Conservation (phyloP, 1,284 basidiomycete genomes). For the Ustilago lituana region DNA sequence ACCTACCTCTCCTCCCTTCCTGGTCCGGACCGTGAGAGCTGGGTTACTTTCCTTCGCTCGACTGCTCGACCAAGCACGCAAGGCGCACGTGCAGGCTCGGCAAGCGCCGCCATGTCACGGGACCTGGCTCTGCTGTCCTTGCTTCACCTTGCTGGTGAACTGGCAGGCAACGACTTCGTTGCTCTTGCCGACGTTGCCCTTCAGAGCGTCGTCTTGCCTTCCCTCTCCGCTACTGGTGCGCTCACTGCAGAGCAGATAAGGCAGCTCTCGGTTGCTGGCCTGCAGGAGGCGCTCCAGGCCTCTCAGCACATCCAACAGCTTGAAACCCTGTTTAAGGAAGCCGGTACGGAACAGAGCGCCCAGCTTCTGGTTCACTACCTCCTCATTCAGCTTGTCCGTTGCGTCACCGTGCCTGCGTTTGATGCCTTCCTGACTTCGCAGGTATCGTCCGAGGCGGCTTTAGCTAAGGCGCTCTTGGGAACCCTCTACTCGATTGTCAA, state of each 20-base stretch:
- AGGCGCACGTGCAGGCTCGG: background rate
- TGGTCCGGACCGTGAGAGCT: conserved; percentile 6
- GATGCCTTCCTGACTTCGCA: conserved; percentile 32
- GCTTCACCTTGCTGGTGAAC: conserved; percentile 18
- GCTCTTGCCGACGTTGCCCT: conserved; percentile 17
- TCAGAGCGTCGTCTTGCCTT: conserved; percentile 16
- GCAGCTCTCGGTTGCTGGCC: conserved; percentile 6
- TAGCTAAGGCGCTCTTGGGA: conserved; percentile 21
- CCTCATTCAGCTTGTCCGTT: conserved; percentile 36
- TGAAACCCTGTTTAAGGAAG: conserved; percentile 8
- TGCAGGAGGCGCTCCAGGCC: conserved; percentile 20
- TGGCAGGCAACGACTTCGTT: conserved; percentile 13
- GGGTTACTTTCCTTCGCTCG: conserved; percentile 25
- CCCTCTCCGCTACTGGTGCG: conserved; percentile 6
- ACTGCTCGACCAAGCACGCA: conserved; percentile 4
- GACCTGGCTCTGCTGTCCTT: conserved; percentile 37
- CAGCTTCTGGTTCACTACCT: conserved; percentile 20
- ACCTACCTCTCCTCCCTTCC: conserved; percentile 6
- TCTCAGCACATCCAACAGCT: conserved; percentile 27
- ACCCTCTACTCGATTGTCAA: conserved; percentile 44
- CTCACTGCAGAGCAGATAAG: conserved; percentile 19
- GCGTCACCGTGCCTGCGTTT: conserved; percentile 20
- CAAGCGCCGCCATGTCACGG: conserved; percentile 14
- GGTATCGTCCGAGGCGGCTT: conserved; percentile 18
- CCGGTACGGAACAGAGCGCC: conserved; percentile 32